Percentiles rank a stretch among this genome's conserved stretches.
Conservation (phyloP, 805 yeast genomes). For the Aciculoconidium aculeatum region DNA sequence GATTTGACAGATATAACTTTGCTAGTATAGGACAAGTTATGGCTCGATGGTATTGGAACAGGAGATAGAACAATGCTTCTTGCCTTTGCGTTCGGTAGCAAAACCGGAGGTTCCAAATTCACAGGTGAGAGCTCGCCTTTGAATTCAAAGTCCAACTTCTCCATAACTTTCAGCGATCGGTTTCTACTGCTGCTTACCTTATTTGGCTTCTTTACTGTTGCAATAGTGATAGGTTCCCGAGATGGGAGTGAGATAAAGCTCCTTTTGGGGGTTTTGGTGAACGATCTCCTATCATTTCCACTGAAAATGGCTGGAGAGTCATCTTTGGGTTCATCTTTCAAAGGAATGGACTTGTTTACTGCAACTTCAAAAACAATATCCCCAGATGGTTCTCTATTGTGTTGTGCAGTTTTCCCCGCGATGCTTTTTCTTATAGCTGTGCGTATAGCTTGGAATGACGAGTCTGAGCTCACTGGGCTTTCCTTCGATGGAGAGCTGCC, state of each 20-base stretch:
- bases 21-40: conserved; percentile 5
- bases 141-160: conserved; percentile 10
- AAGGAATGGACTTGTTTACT: conserved; percentile 2
- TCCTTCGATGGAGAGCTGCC: conserved; percentile 3
- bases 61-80: conserved; percentile 9
- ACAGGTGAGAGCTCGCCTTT: conserved; percentile 6
- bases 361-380: conserved; percentile 1
- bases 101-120: conserved; percentile 2
- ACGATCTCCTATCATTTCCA: conserved; percentile 2
- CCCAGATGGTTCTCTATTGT: background rate
- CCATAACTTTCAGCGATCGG: conserved; percentile 15
- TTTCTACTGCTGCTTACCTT: conserved; percentile 4
- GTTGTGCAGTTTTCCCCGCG: conserved; percentile 24
- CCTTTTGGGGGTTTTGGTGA: conserved; percentile 3
- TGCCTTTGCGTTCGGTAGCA: conserved; percentile 3
- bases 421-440: conserved; percentile 42
- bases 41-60: conserved; percentile 7
- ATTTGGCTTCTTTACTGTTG: conserved; percentile 5
- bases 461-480: conserved; percentile 16
- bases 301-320: too few species aligned
- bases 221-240: conserved; percentile 29
- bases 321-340: conserved; percentile 3
- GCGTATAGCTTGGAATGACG: conserved; percentile 44
- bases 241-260: conserved; percentile 21
- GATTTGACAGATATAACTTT: conserved; percentile 1